Conservation (phyloP, 2,329 filamentous ascomycete species). For the Cadophora gregata region DNA sequence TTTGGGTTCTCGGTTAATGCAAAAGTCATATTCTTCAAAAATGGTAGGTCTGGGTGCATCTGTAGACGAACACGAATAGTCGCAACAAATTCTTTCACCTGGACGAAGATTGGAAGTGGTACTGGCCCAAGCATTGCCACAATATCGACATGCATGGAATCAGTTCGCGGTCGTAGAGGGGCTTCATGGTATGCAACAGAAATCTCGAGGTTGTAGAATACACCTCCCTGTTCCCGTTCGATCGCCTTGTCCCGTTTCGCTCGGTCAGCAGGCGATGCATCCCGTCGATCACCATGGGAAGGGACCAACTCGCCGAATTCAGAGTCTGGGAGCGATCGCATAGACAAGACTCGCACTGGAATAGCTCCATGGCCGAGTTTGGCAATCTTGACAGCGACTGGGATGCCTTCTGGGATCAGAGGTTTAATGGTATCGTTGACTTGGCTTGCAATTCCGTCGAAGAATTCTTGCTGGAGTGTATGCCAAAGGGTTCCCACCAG, state of each 20-base stretch:
- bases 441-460: slow-evolving; percentile 30
- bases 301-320: slow-evolving; percentile 35
- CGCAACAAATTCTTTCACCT: slow-evolving; percentile 35
- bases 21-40: slow-evolving; percentile 34
- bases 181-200: slow-evolving; percentile 33
- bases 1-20: slow-evolving; percentile 33
- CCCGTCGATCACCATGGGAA: slow-evolving; percentile 28
- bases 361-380: slow-evolving; percentile 29
- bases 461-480: slow-evolving; percentile 31
- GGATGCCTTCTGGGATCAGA: slow-evolving; percentile 29
- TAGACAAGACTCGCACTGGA: slow-evolving; percentile 30
- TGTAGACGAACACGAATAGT: slow-evolving; percentile 32
- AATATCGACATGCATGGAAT: slow-evolving; percentile 34
- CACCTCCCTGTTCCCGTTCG: slow-evolving; percentile 30
- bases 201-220: slow-evolving; percentile 35
- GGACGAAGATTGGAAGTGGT: slow-evolving; percentile 30
- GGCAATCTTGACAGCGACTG: slow-evolving; percentile 32
- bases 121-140: slow-evolving; percentile 32
- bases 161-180: slow-evolving; percentile 31
- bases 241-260: slow-evolving; percentile 30
- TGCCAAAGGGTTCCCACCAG: slow-evolving; percentile 32
- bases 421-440: slow-evolving; percentile 34
- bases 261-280: slow-evolving; percentile 22
- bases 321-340: slow-evolving; percentile 35
- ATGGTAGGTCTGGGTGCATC: slow-evolving; percentile 35